Conservation (phyloP, 495 filamentous ascomycete genomes). For the Annulohypoxylon moriforme region DNA sequence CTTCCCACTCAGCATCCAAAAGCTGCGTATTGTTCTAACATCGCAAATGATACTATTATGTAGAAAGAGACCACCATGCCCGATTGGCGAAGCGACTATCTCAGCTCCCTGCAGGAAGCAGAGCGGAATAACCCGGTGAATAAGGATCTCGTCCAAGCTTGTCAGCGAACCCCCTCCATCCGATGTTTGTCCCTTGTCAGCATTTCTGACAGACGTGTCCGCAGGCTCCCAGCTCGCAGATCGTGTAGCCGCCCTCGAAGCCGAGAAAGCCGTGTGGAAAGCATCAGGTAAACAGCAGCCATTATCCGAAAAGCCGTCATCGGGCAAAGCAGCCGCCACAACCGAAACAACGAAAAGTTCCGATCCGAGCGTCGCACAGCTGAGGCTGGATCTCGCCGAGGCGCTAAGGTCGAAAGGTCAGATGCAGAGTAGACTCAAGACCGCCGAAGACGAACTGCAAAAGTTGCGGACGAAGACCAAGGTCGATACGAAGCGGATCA, state of each 20-base stretch:
- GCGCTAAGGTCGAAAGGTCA: conserved; percentile 78
- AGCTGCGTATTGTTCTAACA: conserved; percentile 5
- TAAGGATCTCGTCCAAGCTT: conserved; percentile 58
- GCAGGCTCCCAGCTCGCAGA: conserved; percentile 77
- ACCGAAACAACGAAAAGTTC: conserved; percentile 38
- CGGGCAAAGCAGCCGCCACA: conserved; percentile 46
- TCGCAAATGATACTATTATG: conserved; percentile 39
- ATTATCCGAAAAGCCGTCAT: conserved; percentile 29
- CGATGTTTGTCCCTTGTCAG: background rate
- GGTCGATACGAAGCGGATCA: conserved; percentile 67
- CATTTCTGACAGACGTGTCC: conserved; percentile 33
- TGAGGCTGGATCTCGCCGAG: conserved; percentile 73
- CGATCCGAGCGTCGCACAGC: conserved; percentile 55
- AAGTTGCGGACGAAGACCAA: conserved; percentile 67
- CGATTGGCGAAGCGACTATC: conserved; percentile 61
- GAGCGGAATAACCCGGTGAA: conserved; percentile 58
- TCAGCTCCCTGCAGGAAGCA: conserved; percentile 54
- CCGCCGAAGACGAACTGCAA: conserved; percentile 69
- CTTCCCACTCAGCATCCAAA: conserved; percentile 5
- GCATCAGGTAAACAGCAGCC: conserved; percentile 16
- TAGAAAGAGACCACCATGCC: conserved; percentile 50
- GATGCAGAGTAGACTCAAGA: conserved; percentile 69
- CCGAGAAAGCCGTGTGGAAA: conserved; percentile 57
- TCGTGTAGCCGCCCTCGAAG: conserved; percentile 68
- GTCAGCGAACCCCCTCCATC: conserved; percentile 47